These are phyloP conservation scores for Elaeagnus macrophylla DNA, from an alignment of 306 rosid species.

Conservation along the genomic window DNA sequence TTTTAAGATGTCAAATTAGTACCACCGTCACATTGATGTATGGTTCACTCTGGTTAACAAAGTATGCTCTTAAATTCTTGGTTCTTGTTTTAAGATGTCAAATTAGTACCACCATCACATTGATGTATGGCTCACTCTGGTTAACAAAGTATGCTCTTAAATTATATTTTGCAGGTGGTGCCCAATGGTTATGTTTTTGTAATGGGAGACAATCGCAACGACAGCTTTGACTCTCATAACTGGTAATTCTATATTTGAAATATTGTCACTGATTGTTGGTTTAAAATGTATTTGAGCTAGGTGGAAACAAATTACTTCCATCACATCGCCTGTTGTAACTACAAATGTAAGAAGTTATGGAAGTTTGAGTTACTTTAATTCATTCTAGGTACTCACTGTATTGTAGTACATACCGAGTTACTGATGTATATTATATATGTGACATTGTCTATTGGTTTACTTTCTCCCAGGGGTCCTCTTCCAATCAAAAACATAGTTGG, in stretches of 20 bases:
- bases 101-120: background rate
- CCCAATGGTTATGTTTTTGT: constrained; percentile 91
- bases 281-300: constrained; percentile 13
- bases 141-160: constrained; percentile 4
- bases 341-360: background rate
- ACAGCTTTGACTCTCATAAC: constrained; percentile 87
- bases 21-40: no score
- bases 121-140: background rate
- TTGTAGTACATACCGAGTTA: background rate
- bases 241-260: constrained; percentile 45
- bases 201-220: constrained; percentile 93
- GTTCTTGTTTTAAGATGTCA: background rate
- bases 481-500: constrained; percentile 83
- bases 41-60: background rate
- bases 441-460: constrained; percentile 12
- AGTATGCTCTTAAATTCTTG: background rate
- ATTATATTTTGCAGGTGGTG: constrained; percentile 52
- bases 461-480: constrained; percentile 82
- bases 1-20: background rate
- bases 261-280: constrained; percentile 18
- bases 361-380: background rate
- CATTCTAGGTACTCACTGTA: background rate
- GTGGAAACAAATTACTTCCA: background rate
- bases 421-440: constrained; percentile 4
- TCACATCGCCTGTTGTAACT: constrained; percentile 1